Evolutionary conservation across 2,329 filamentous ascomycete species (phyloP).

Genomic region (Arthroderma uncinatum): DNA sequence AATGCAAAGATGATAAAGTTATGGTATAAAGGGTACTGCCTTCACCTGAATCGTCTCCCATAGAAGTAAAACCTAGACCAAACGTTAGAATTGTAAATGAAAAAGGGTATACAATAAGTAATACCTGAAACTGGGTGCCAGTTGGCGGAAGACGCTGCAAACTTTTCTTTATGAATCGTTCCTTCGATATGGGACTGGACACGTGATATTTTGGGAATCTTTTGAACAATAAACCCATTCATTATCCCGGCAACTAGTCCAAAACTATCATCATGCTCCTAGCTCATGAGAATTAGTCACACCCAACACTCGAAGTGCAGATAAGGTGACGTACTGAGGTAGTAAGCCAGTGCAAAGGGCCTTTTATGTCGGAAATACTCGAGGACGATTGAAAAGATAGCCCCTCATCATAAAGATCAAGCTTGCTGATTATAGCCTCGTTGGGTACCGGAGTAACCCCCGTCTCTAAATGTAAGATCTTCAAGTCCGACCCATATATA

Average conservation of each 20-base stretch:
- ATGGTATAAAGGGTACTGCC: background rate
- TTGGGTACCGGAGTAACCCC: background rate
- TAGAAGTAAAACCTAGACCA: background rate
- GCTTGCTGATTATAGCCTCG: background rate
- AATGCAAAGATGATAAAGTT: background rate
- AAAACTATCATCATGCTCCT: background rate
- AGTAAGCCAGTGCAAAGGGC: conserved; percentile 7
- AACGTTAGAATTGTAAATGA: background rate
- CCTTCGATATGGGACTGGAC: background rate
- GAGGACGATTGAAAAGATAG: background rate
- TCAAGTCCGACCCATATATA: conserved; percentile 22
- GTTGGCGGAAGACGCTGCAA: background rate
- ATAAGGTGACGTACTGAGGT: background rate
- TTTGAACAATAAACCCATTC: background rate
- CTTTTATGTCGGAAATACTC: background rate
- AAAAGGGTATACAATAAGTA: background rate
- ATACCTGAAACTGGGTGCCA: conserved; percentile 5
- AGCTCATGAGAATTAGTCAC: background rate
- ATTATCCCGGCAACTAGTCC: conserved; percentile 6
- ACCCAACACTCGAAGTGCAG: background rate
- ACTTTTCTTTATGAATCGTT: background rate
- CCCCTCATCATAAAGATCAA: background rate
- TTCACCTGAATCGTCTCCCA: background rate
- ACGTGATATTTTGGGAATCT: background rate
- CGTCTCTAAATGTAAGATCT: conserved; percentile 5